Evolutionary conservation across 306 rosid genomes (phyloP).

Genomic region (Gastrolobium villosum): DNA sequence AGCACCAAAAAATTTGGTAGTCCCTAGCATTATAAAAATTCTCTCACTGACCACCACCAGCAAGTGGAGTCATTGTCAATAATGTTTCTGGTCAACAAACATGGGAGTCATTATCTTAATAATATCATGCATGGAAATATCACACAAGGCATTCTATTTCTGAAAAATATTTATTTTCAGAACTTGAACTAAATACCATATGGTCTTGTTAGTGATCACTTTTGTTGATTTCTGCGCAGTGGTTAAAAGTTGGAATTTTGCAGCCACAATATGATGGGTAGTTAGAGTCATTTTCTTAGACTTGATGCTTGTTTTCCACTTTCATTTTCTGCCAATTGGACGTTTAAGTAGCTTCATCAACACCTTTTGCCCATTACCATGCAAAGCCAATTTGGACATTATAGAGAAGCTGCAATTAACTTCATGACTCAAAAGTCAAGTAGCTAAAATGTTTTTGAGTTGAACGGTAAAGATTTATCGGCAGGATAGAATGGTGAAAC

Average conservation of each 20-base stretch:
- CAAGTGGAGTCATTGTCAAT: no score
- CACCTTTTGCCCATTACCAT: background rate
- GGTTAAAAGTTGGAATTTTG: background rate
- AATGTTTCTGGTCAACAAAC: background rate
- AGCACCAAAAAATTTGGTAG: no score
- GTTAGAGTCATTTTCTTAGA: background rate
- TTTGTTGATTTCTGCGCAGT: background rate
- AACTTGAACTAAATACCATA: background rate
- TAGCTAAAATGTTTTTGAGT: background rate
- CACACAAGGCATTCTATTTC: background rate
- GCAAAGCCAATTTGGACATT: background rate
- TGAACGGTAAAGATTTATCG: background rate
- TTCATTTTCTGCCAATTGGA: conserved; percentile 13
- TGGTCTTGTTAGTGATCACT: background rate
- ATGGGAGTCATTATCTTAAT: background rate
- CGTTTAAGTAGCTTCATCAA: background rate
- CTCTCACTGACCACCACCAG: no score
- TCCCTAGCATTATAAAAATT: no score
- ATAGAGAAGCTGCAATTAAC: conserved; percentile 7
- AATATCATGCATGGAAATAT: background rate
- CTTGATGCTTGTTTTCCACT: background rate
- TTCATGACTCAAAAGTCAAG: background rate
- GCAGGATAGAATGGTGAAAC: background rate
- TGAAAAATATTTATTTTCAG: background rate
- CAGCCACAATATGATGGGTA: background rate